Evolutionary conservation across 495 filamentous ascomycete genomes (phyloP).

Genomic region (Talaromyces ruber): DNA sequence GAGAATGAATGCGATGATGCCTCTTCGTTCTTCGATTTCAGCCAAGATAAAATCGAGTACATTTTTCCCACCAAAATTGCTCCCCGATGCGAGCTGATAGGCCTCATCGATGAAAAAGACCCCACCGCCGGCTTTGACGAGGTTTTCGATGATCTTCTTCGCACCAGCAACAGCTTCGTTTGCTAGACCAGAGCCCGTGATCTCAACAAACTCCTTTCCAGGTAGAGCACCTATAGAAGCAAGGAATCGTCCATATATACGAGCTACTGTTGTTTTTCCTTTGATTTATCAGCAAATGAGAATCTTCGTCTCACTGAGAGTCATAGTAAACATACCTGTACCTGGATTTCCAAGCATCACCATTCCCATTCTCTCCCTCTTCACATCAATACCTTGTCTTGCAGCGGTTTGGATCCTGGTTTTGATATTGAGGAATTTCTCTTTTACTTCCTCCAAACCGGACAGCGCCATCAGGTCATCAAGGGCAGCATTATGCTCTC

Average conservation of each 20-base stretch:
- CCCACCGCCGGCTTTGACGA: slow-evolving; percentile 52
- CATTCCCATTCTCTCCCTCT: slow-evolving; percentile 51
- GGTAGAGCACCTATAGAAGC: slow-evolving; percentile 50
- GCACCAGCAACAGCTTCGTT: slow-evolving; percentile 49
- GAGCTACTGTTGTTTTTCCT: slow-evolving; percentile 83
- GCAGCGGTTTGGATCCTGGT: slow-evolving; percentile 52
- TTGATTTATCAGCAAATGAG: too few relatives aligned
- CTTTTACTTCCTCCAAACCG: slow-evolving; percentile 64
- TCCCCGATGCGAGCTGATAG: slow-evolving; percentile 49
- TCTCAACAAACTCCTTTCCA: slow-evolving; percentile 49
- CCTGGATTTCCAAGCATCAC: slow-evolving; percentile 73
- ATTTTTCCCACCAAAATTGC: slow-evolving; percentile 39
- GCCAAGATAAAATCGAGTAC: slow-evolving; percentile 69
- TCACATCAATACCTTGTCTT: slow-evolving; percentile 48
- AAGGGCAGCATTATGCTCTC: too few relatives aligned
- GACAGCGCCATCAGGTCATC: slow-evolving; percentile 71
- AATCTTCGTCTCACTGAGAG: too few relatives aligned
- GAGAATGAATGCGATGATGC: slow-evolving; percentile 64
- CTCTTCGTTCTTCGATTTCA: slow-evolving; percentile 69
- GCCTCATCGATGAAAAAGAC: slow-evolving; percentile 68
- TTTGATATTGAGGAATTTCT: slow-evolving; percentile 54
- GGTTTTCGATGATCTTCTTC: slow-evolving; percentile 48
- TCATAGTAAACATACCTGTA: too few relatives aligned
- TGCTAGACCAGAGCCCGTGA: slow-evolving; percentile 57
- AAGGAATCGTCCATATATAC: slow-evolving; percentile 64